These are phyloP conservation scores for Volvariella volvacea DNA, from an alignment of 1,284 basidiomycete genomes.

Conservation along the genomic window DNA sequence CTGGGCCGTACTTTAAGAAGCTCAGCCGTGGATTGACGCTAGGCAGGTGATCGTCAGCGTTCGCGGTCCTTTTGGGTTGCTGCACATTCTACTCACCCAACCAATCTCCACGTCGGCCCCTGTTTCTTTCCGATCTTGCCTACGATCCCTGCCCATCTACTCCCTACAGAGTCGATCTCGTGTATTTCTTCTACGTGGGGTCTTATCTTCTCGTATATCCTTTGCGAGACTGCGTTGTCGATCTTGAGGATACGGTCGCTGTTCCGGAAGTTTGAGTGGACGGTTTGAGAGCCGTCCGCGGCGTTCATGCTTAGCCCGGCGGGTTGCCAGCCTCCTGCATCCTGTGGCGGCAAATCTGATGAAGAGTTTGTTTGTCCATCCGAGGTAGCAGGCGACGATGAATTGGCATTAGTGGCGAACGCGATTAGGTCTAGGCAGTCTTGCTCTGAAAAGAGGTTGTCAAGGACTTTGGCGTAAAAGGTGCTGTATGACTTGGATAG, in stretches of 20 bases:
- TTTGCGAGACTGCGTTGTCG: conserved; percentile 16
- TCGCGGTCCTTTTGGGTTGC: no score
- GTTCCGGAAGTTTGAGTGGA: conserved; percentile 28
- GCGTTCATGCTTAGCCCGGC: conserved; percentile 19
- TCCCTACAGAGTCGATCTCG: conserved; percentile 18
- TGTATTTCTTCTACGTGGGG: conserved; percentile 25
- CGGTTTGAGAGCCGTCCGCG: conserved; percentile 15
- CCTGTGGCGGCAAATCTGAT: no score
- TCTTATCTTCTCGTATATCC: conserved; percentile 23
- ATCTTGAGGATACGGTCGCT: conserved; percentile 25
- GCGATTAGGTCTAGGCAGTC: conserved; percentile 25
- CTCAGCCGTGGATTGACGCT: conserved; percentile 30
- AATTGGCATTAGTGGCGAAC: conserved; percentile 13
- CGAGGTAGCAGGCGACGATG: no score
- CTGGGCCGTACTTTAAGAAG: conserved; percentile 33
- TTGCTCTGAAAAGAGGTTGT: conserved; percentile 25
- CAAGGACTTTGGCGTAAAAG: conserved; percentile 28
- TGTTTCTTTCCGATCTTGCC: conserved; percentile 24
- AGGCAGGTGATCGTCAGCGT: no score
- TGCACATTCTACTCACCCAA: conserved; percentile 23
- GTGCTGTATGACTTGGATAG: conserved; percentile 20
- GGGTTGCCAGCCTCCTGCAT: conserved; percentile 19
- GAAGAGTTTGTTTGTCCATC: no score
- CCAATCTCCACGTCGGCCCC: conserved; percentile 25
- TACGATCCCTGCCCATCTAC: conserved; percentile 23